phyloP scores from a whole-genome alignment of 768 basidiomycete genomes.

The Calocybe indica region DNA sequence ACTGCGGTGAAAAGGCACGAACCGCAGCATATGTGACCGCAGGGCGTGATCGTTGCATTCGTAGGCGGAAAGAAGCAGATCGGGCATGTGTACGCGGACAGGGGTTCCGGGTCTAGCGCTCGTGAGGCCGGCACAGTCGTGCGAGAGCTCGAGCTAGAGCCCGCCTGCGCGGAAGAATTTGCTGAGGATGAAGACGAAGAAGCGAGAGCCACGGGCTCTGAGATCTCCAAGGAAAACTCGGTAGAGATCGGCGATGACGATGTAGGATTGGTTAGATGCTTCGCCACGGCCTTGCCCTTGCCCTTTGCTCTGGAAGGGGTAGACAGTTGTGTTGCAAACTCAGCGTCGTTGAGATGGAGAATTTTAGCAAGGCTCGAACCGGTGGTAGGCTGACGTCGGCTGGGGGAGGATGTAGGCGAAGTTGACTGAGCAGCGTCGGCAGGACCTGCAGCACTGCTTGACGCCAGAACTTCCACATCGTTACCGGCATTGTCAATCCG shows the following conservation, averaged over 20 bases:
- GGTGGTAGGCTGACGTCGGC: slow-evolving; percentile 10
- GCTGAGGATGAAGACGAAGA: not conserved
- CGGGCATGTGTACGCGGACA: slow-evolving; percentile 69
- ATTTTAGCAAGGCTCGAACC: slow-evolving; percentile 18
- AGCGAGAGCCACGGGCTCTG: slow-evolving; percentile 2
- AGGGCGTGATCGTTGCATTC: slow-evolving; percentile 72
- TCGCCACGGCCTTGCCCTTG: slow-evolving; percentile 4
- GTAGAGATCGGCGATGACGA: too few relatives aligned
- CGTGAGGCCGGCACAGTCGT: slow-evolving; percentile 1
- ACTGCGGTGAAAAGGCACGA: slow-evolving; percentile 71
- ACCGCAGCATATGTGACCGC: slow-evolving; percentile 77
- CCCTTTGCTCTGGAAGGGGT: not conserved
- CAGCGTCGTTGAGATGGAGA: slow-evolving; percentile 12
- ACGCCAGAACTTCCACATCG: not conserved
- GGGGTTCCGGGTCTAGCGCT: slow-evolving; percentile 22
- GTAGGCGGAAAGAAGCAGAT: slow-evolving; percentile 75
- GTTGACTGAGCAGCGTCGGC: not conserved
- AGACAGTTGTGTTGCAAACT: not conserved
- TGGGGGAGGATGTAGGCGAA: not conserved
- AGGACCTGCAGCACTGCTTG: not conserved
- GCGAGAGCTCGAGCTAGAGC: slow-evolving; percentile 8
- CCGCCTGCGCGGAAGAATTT: not conserved
- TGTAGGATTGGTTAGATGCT: not conserved
- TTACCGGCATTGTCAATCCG: not conserved
- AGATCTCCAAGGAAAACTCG: too few relatives aligned